These are phyloP conservation scores for Porphyrellus sp. DNA, from an alignment of 1,284 basidiomycete genomes.

Conservation along the genomic window DNA sequence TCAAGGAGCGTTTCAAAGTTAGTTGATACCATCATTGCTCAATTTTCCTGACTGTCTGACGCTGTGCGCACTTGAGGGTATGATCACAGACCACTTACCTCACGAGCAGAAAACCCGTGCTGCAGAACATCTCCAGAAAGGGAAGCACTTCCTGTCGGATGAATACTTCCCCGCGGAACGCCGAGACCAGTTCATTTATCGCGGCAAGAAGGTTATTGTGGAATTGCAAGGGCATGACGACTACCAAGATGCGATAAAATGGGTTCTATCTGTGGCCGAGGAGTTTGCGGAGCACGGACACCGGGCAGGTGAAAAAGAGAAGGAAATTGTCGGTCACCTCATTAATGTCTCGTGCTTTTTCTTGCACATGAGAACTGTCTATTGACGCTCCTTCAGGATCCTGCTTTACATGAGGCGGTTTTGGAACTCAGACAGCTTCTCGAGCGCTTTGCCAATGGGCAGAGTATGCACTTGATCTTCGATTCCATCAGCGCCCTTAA, in stretches of 20 bases:
- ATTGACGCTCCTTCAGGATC: constrained; percentile 41
- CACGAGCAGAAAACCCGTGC: constrained; percentile 42
- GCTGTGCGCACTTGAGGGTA: constrained; percentile 21
- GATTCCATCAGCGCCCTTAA: constrained; percentile 74
- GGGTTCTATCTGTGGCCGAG: constrained; percentile 71
- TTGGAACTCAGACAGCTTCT: constrained; percentile 75
- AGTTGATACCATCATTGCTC: constrained; percentile 12
- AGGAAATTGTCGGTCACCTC: constrained; percentile 36
- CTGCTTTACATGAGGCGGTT: constrained; percentile 55
- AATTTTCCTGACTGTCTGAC: not conserved
- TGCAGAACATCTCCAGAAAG: constrained; percentile 38
- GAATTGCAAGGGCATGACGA: constrained; percentile 93
- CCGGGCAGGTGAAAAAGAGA: constrained; percentile 43
- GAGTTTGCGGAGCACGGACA: constrained; percentile 74
- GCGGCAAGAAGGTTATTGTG: constrained; percentile 65
- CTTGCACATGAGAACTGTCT: not conserved
- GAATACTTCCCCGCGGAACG: constrained; percentile 68
- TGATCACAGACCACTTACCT: constrained; percentile 35
- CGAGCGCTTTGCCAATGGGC: constrained; percentile 87
- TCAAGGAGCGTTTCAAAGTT: constrained; percentile 48
- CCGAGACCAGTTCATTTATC: constrained; percentile 56
- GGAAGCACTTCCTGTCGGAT: constrained; percentile 46
- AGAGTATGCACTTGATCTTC: constrained; percentile 65
- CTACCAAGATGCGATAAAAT: constrained; percentile 80
- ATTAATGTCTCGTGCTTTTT: constrained; percentile 20